Evolutionary conservation across 495 filamentous ascomycete species (phyloP).

Genomic region (Podospora appendiculata): DNA sequence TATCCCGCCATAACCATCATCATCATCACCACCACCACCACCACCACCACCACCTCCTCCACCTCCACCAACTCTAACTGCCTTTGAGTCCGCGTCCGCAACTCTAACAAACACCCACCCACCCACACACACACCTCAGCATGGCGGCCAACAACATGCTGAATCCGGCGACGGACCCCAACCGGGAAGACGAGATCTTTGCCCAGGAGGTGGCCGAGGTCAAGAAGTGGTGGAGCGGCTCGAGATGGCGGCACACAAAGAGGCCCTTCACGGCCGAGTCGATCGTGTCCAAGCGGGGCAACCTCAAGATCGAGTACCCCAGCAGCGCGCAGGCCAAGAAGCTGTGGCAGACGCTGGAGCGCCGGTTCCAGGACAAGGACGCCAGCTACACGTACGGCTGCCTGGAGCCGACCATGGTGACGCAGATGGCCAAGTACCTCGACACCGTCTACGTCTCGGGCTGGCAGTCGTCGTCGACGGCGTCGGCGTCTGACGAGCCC

Average conservation of each 20-base stretch:
- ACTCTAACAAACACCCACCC: neutral
- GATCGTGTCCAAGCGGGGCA: conserved; percentile 91
- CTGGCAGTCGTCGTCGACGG: conserved; percentile 97
- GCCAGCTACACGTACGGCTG: conserved; percentile 95
- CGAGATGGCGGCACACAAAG: conserved; percentile 87
- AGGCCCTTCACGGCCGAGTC: conserved; percentile 92
- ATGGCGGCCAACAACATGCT: conserved; percentile 52
- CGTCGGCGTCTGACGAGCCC: conserved; percentile 88
- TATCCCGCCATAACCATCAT: neutral
- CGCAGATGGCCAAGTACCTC: conserved; percentile 98
- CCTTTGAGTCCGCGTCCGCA: neutral
- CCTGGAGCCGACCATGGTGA: conserved; percentile 94
- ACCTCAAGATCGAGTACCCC: conserved; percentile 84
- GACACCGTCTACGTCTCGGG: conserved; percentile 98
- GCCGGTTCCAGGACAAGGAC: conserved; percentile 74
- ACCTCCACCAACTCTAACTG: neutral
- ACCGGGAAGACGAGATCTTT: conserved; percentile 73
- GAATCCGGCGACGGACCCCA: conserved; percentile 45
- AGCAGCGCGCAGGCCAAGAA: conserved; percentile 87
- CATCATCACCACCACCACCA: neutral
- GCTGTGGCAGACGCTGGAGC: conserved; percentile 84
- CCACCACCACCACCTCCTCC: neutral
- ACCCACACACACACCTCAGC: conserved; percentile 10
- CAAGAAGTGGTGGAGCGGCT: conserved; percentile 89
- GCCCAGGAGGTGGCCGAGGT: conserved; percentile 75